Evolutionary conservation across 2,329 filamentous ascomycete genomes (phyloP).

Genomic region (Aspergillus flavus): DNA sequence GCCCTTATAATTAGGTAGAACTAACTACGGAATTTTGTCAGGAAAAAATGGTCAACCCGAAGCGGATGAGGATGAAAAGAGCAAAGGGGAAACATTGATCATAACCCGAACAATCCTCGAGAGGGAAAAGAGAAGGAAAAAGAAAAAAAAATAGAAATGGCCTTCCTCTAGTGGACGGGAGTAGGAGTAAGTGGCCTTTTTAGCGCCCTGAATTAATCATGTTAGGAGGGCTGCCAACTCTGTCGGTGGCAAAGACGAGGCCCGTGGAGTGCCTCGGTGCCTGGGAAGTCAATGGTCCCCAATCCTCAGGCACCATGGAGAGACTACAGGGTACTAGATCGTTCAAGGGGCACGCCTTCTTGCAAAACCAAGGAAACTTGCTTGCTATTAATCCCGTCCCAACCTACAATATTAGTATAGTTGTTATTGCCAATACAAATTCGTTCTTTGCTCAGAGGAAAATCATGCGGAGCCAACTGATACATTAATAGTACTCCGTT

Average conservation of each 20-base stretch:
- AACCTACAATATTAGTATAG: not conserved
- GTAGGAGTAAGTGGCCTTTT: not conserved
- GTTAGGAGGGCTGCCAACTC: conserved; percentile 10
- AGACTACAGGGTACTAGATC: not conserved
- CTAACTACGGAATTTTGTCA: not conserved
- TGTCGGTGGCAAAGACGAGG: not conserved
- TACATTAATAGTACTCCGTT: not conserved
- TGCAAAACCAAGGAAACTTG: not conserved
- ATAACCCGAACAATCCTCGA: not conserved
- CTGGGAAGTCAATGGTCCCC: not conserved
- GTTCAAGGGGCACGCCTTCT: not conserved
- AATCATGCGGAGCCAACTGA: not conserved
- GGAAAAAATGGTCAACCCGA: conserved; percentile 5
- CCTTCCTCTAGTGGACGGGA: not conserved
- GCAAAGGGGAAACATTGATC: conserved; percentile 4
- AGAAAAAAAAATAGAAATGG: conserved; percentile 3
- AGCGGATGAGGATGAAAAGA: conserved; percentile 3
- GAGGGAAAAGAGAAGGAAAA: too few species aligned
- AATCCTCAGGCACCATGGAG: not conserved
- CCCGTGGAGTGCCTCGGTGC: conserved; percentile 6
- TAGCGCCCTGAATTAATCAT: conserved; percentile 2
- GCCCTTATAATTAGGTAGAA: conserved; percentile 10
- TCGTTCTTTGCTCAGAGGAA: not conserved
- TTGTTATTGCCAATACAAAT: not conserved
- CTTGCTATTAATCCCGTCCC: not conserved